phyloP scores from a whole-genome alignment of 176 grass and related monocot genomes.

The Canna indica region DNA sequence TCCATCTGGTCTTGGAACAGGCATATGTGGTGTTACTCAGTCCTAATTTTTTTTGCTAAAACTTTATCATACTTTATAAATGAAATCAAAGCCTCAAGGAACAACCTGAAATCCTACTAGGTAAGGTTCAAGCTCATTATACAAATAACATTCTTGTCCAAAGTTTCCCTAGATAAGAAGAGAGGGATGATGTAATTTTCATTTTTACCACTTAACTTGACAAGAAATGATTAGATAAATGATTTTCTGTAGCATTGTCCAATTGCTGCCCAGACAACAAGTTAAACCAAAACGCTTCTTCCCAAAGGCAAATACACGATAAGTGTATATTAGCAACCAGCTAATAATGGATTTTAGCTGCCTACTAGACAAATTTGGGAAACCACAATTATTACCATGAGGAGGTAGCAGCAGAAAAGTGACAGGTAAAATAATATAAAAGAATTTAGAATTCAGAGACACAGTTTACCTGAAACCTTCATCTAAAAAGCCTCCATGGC shows the following conservation, averaged over 20 bases:
- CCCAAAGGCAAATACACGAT: neutral
- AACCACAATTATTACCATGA: neutral
- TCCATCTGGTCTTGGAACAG: conserved; percentile 40
- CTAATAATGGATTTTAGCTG: neutral
- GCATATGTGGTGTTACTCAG: conserved; percentile 46
- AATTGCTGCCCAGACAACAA: neutral
- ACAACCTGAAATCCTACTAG: neutral
- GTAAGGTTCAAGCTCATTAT: neutral
- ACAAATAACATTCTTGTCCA: neutral
- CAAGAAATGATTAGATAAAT: neutral
- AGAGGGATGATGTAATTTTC: too few species aligned
- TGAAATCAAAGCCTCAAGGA: neutral
- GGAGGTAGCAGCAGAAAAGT: neutral
- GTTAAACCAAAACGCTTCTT: neutral
- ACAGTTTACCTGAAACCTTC: conserved; percentile 49
- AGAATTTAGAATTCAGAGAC: neutral
- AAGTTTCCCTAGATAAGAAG: neutral
- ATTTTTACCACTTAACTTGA: neutral
- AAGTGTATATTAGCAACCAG: neutral
- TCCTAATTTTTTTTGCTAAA: neutral
- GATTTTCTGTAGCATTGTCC: neutral
- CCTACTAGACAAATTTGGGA: neutral
- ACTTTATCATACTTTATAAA: neutral
- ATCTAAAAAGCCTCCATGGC: conserved; percentile 27
- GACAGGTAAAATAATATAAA: neutral